Conservation (phyloP, 2,329 filamentous ascomycete species). For the Talaromyces marneffei region DNA sequence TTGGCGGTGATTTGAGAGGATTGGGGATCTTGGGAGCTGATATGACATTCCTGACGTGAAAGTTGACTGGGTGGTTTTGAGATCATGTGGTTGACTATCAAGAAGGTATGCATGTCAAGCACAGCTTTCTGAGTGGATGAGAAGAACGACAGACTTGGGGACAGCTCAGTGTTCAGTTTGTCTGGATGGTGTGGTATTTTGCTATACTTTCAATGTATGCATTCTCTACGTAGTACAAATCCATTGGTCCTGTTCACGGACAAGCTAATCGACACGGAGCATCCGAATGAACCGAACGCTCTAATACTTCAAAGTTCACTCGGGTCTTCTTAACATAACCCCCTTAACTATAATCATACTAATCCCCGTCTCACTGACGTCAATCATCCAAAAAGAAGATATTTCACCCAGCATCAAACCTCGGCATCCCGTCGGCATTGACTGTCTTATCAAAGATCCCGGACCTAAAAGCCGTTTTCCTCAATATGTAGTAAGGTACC, state of each 20-base stretch:
- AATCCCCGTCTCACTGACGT: neutral
- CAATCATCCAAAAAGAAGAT: neutral
- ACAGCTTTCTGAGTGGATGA: neutral
- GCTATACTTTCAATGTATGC: neutral
- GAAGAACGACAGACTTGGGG: neutral
- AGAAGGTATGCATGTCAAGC: neutral
- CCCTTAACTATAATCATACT: neutral
- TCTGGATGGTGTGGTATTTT: neutral
- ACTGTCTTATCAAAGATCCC: neutral
- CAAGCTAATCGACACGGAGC: neutral
- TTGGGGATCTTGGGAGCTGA: neutral
- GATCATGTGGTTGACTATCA: neutral
- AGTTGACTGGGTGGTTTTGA: neutral
- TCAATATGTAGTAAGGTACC: too few relatives aligned
- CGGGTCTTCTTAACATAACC: neutral
- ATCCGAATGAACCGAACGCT: neutral
- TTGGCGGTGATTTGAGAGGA: neutral
- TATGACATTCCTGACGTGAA: neutral
- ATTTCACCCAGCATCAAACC: neutral
- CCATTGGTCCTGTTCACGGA: neutral
- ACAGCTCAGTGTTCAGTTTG: neutral
- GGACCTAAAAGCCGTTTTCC: neutral
- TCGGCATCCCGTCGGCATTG: neutral
- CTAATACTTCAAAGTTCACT: neutral
- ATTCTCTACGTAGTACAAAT: neutral